Evolutionary conservation across 2,329 filamentous ascomycete species (phyloP), one percentile per base, ranked within the genome.

Genomic region (Aspergillus pseudoglaucus): DNA sequence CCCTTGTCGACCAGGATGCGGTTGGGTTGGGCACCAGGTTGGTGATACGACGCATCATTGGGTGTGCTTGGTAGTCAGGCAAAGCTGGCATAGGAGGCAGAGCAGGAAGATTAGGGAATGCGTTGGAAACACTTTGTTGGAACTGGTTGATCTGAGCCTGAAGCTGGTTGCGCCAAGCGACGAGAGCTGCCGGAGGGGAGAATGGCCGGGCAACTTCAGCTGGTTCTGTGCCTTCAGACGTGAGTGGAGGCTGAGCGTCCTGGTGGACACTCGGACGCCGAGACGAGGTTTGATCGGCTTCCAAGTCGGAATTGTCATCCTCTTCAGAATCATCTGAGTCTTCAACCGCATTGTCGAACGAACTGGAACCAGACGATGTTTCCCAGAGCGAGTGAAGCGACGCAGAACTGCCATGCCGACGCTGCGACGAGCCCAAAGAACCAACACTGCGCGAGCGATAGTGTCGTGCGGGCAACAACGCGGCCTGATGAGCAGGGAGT

Each of bases 121-220:
- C 78, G 64, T 83, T 72, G 32, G 80, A 76, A 72, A 88, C 78
- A 41, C 77, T 81, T 62, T 88, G 83, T 61, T 90, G 88, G 59
- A 90, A 77, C 49, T 90, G 83, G 48, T 90, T 84, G 42, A 90
- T 76, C 60, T 90, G 87, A 15, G 83, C 78, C 22, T 83, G 77
- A 17, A 91, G 69, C 49, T 90, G 85, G 47, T 90, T 85, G 58
- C 84, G 82, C 69, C 88, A 79, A 12, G 84, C 85, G 43, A 82
- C 75, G 59, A 88, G 79, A 42, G 85, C 79, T 4, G 78, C 75
- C 2, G 83, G 80, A 2, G 82, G 80, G 15, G 76, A 75, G 35
- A 75, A 69, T 1, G 58, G 61, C 40, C 59, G 60, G 22, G 56
- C 56, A 48, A 64, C 57, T 15, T 57, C 59, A 27, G 54, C 53